A percentile compares a stretch with the other conserved stretches of the same genome.
These are phyloP conservation scores for Pontederia crassipes DNA, from an alignment of 176 grass and related monocot species.

Conservation along the genomic window DNA sequence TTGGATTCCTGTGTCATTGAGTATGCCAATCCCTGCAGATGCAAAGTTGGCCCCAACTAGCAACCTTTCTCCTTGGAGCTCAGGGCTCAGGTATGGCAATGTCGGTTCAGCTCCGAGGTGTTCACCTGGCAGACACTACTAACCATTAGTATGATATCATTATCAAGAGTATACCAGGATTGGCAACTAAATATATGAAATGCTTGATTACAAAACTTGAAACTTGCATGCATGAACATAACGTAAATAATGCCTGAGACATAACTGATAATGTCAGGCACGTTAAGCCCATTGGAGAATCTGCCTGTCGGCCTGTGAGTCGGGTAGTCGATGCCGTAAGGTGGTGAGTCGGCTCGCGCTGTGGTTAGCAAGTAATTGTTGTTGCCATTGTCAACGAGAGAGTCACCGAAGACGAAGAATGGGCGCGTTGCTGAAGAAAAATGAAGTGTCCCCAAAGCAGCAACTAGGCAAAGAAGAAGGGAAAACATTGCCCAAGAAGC, in stretches of 20 bases:
- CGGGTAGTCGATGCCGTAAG: conserved; percentile 86
- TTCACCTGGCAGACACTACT: conserved; percentile 36
- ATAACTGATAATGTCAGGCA: conserved; percentile 90
- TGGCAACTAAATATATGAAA: no score
- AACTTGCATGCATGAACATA: no score
- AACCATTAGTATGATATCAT: not conserved
- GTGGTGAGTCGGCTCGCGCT: conserved; percentile 67
- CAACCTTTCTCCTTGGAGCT: conserved; percentile 52
- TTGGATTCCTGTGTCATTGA: conserved; percentile 91
- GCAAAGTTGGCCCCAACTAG: conserved; percentile 92
- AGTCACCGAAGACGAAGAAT: conserved; percentile 94
- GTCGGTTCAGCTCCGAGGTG: conserved; percentile 58
- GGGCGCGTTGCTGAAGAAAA: conserved; percentile 43
- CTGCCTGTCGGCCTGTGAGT: conserved; percentile 54
- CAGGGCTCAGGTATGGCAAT: conserved; percentile 72
- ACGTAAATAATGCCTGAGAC: not conserved
- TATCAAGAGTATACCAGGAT: not conserved
- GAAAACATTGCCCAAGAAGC: not conserved
- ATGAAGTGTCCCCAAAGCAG: not conserved
- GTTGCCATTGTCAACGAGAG: conserved; percentile 92
- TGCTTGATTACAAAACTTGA: not conserved
- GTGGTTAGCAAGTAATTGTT: conserved; percentile 79
- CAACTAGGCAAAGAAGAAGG: not conserved
- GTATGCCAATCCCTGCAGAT: conserved; percentile 84
- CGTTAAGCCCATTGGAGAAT: conserved; percentile 88